phyloP scores from a whole-genome alignment of 495 filamentous ascomycete species.

The Trichoderma orchidacearum region DNA sequence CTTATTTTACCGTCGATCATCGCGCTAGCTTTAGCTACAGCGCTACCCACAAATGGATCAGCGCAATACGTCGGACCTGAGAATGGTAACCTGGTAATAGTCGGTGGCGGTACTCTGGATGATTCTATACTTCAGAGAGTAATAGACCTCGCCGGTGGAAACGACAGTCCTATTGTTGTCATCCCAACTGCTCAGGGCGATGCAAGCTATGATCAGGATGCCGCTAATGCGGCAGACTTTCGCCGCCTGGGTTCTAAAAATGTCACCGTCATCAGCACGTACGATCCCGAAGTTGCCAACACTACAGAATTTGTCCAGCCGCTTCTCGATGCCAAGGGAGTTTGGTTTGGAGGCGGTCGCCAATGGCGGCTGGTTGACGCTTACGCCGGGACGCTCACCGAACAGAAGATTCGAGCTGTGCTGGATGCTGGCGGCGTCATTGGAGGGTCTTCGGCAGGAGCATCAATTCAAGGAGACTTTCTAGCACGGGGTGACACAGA shows the following conservation, averaged over 20 bases:
- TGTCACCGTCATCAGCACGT: conserved; percentile 19
- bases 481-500: conserved; percentile 17
- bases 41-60: neutral
- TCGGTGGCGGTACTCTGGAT: conserved; percentile 16
- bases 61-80: conserved; percentile 12
- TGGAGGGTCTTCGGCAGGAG: conserved; percentile 17
- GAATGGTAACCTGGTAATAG: conserved; percentile 16
- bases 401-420: conserved; percentile 15
- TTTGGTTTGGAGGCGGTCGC: conserved; percentile 18
- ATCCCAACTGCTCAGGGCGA: conserved; percentile 24
- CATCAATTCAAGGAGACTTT: conserved; percentile 20
- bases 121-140: conserved; percentile 12
- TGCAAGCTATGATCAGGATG: conserved; percentile 14
- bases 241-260: conserved; percentile 16
- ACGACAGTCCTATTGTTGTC: conserved; percentile 28
- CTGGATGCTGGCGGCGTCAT: conserved; percentile 17
- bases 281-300: conserved; percentile 16
- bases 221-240: conserved; percentile 13
- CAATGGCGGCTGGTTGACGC: conserved; percentile 22
- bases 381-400: conserved; percentile 19
- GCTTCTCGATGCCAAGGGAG: conserved; percentile 11
- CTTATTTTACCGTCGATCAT: neutral
- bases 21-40: neutral
- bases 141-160: conserved; percentile 25
- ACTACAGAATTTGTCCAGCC: conserved; percentile 17